Base-by-base conservation (phyloP, 805 yeast species). In the Candida nanaspora region DNA sequence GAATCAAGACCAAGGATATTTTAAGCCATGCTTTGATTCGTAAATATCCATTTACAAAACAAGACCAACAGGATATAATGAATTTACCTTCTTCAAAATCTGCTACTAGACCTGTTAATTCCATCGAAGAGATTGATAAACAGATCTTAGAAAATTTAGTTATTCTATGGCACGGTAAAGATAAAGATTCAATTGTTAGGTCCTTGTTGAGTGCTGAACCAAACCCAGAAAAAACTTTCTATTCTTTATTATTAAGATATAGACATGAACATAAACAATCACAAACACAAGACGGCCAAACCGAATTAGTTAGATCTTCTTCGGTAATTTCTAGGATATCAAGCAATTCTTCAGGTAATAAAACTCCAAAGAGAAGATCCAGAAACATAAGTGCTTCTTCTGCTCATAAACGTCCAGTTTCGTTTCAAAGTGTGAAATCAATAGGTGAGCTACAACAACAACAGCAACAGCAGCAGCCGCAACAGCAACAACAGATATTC, bases 1-100 rank as follows among this genome's bases (percentile, higher is more conserved):
- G 98, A 62, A 88, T 93, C 47, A 73, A 80, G 31, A 85, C 94
- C 44, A 75, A 74, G 42, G 85, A 80, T 37, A 86, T 93, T 42
- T 63, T 86, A 44, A 68, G 61, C 21, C 98, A 93, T 63, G 96
- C 97, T 3, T 65, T 93, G 34, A 64, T 93, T 47, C 73, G 68
- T 33, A 87, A 87, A 61, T 87, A 93, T 55, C 79, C 80, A 6
- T 65, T 70, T 65, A 61, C 54, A 62, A 66, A 49, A 43, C 49
- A 50, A 37, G 63, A 61, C 39, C 38, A 44, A 32, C 49, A 55
- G 20, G 59, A 56, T 34, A 57, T 52, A 39, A 48, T 61, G 42
- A 63, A 69, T 32, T 65, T 76, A 45, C 82, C 82, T 2, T 75
- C 76, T 46, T 79, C 80, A 7, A 68, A 67, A 46, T 69, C 76